Evolutionary conservation across 2,329 filamentous ascomycete genomes (phyloP).

Genomic region (Colletotrichum tropicale): DNA sequence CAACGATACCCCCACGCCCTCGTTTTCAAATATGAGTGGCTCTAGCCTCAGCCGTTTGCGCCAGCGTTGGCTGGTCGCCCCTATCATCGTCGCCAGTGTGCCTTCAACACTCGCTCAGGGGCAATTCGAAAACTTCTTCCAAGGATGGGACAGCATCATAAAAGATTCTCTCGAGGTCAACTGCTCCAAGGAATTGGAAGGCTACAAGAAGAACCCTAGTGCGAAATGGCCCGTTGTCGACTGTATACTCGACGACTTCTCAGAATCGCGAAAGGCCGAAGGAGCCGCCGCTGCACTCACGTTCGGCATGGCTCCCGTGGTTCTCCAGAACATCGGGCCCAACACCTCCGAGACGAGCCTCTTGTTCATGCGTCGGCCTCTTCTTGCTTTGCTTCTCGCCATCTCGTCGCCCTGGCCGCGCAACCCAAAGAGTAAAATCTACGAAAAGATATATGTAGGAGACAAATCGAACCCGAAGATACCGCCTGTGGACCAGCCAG

Average conservation of each 20-base stretch:
- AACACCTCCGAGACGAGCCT: background rate
- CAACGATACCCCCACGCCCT: no score
- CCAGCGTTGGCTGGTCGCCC: background rate
- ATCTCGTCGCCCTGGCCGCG: background rate
- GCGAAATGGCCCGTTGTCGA: background rate
- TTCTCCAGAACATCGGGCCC: background rate
- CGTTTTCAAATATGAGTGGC: background rate
- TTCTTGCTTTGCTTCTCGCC: background rate
- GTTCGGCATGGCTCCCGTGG: accelerated
- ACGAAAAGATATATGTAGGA: no score
- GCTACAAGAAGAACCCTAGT: background rate
- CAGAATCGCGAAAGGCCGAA: background rate
- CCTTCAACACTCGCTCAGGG: background rate
- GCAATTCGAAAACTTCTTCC: background rate
- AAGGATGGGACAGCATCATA: background rate
- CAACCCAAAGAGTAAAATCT: no score
- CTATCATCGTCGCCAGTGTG: background rate
- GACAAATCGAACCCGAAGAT: no score
- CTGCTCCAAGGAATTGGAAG: accelerated
- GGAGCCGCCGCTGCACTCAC: background rate
- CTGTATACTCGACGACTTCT: background rate
- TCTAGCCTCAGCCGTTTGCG: background rate
- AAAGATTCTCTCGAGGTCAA: background rate
- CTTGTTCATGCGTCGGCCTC: background rate
- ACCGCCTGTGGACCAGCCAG: no score